These are phyloP conservation scores for Dentipellis sp. DNA, from an alignment of 768 basidiomycete species.

Conservation along the genomic window DNA sequence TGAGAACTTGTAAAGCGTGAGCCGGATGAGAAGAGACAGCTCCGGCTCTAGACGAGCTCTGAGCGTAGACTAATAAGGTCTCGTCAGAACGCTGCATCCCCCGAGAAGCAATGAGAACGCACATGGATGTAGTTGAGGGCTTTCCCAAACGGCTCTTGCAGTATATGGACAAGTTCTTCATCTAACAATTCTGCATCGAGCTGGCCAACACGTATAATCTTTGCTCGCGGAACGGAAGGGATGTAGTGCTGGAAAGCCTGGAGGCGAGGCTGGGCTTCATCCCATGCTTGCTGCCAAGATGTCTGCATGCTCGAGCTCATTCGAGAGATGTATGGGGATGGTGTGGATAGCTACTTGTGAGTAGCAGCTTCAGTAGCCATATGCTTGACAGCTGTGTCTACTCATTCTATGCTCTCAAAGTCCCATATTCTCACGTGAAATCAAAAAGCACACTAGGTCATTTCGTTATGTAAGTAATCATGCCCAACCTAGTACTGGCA, in stretches of 20 bases:
- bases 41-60: slow-evolving; percentile 67
- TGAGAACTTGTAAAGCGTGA: slow-evolving; percentile 73
- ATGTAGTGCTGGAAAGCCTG: slow-evolving; percentile 36
- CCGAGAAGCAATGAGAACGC: slow-evolving; percentile 18
- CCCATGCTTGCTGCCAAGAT: slow-evolving; percentile 59
- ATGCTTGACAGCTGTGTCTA: too few species aligned
- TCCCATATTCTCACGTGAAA: not conserved
- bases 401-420: not conserved
- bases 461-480: not conserved
- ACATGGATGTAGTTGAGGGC: slow-evolving; percentile 65
- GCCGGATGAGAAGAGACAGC: slow-evolving; percentile 56
- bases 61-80: slow-evolving; percentile 37
- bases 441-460: not conserved
- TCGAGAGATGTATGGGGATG: not conserved
- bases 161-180: slow-evolving; percentile 71
- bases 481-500: too few species aligned
- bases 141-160: slow-evolving; percentile 74
- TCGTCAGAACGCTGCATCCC: slow-evolving; percentile 3
- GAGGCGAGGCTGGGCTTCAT: slow-evolving; percentile 46
- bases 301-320: slow-evolving; percentile 1
- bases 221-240: slow-evolving; percentile 15
- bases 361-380: not conserved
- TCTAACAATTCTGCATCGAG: slow-evolving; percentile 89
- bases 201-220: slow-evolving; percentile 72
- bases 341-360: not conserved